Conservation (phyloP, 192 early-diverging fungal genomes). For the Coemansia sp. region DNA sequence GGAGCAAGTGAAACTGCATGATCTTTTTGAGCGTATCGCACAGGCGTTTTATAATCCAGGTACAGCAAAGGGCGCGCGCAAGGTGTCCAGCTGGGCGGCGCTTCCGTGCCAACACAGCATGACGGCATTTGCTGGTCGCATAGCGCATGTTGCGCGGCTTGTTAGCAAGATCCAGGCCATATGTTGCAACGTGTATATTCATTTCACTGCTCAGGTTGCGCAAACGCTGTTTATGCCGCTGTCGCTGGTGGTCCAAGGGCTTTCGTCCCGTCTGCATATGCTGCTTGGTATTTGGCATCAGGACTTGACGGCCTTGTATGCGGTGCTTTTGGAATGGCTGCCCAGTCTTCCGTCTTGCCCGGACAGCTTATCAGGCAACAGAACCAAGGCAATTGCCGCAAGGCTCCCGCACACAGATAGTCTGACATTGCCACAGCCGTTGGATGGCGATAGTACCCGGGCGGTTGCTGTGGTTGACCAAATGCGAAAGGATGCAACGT, state of each 20-base stretch:
- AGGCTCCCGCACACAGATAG: constrained; percentile 3
- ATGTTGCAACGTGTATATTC: constrained; percentile 18
- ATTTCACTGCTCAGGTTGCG: constrained; percentile 26
- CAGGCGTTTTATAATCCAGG: constrained; percentile 4
- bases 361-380: constrained; percentile 11
- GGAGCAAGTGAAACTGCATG: constrained; percentile 4
- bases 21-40: constrained; percentile 7
- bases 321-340: constrained; percentile 21
- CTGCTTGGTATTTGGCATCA: constrained; percentile 26
- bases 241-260: constrained; percentile 26
- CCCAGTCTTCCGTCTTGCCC: constrained; percentile 36
- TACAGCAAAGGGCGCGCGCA: neutral
- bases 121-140: constrained; percentile 13
- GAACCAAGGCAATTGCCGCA: constrained; percentile 2
- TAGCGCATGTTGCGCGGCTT: constrained; percentile 14
- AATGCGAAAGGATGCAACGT: neutral
- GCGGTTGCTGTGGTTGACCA: neutral
- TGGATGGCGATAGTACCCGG: neutral
- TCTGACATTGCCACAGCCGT: neutral
- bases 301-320: constrained; percentile 20
- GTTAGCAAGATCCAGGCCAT: constrained; percentile 17
- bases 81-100: constrained; percentile 11
- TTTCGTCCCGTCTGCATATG: constrained; percentile 24
- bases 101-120: constrained; percentile 26
- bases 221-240: constrained; percentile 45